Evolutionary conservation across 177 flowering plant species (phyloP), one percentile per base, ranked within the genome.

Genomic region (Vitis hybrid): DNA sequence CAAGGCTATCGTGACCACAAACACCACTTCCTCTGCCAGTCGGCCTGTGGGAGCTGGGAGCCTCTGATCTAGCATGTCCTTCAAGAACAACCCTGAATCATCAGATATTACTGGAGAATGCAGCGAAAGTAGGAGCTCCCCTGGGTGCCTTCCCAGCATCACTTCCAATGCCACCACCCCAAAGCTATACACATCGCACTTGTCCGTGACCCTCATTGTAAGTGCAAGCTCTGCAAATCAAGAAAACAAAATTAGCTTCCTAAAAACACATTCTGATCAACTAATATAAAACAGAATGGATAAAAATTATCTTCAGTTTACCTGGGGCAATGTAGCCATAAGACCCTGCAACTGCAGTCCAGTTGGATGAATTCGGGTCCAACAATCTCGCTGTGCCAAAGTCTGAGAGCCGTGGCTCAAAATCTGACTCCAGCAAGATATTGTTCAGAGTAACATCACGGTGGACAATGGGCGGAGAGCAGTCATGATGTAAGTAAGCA

Each of bases 261-360:
- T 33, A 33, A 33, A 2, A 33, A 33, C 44, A 33, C 44, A 7
- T 33, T 4, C 5, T 33, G 44, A 33, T 33, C 1, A 33, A 24
- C 28, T 24, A 24, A 24, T 2, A 0, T 20, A 57, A 49, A 44
- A 69, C 55, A 63, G 20, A 53, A 54, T 54, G 69, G 64, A 68
- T 44, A 44, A 66, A 22, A 2, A 12, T 31, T 44, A 33, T 47
- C 1, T 50, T 28, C 31, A 65, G 58, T 66, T 44, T 80, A 90
- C 95, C 95, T 77, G 95, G 95, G 59, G 95, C 95, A 83, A 90
- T 87, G 80, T 88, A 88, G 59, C 95, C 95, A 74, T 88, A 89
- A 13, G 96, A 84, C 1, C 96, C 96, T 31, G 85, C 96, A 65
- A 79, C 82, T 2, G 67, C 18, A 0, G 92, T 89, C 94, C 92